Base-by-base conservation (phyloP, 805 yeast species). In the Cyberlindnera galapagoensis region DNA sequence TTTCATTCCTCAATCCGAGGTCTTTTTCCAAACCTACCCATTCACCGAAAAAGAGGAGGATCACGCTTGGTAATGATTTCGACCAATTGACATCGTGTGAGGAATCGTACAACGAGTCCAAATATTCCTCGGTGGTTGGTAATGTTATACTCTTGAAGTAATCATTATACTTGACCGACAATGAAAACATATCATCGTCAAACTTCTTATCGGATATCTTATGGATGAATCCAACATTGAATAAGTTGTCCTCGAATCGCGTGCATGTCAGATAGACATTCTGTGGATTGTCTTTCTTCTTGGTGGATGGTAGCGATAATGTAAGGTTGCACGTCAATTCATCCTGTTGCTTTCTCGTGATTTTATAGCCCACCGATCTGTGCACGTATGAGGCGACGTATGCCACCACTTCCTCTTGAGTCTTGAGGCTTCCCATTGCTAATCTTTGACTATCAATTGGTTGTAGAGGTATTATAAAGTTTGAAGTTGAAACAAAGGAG, bases 341-440 rank as follows among this genome's bases (percentile, higher is more conserved):
- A 14, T 28, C 34, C 6, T 22, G 9, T 5, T 17, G 12, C 14
- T 12, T 21, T 8, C 9, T 15, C 13, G 18, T n/a, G 3, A 33
- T 20, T 17, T 16, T 16, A 13, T 24, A 35, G 6, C 41, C 39
- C 14, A 39, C 16, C 8, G 22, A 18, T 3, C 37, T 16, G 19
- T 38, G 38, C 4, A 34, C 14, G 13, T 26, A 28, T n/a, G 43
- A 24, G 7, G 39, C 24, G 8, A 30, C 20, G 15, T 23, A 28
- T 13, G 39, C 39, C 16, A 38, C 22, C 6, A 35, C 33, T 6
- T 30, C 33, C 8, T 13, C 26, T 12, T 16, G 21, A 3, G 24
- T 24, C 7, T 21, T 22, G n/a, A 34, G 3, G 10, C 20, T 20
- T 22, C 31, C 9, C 32, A 35, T 35, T 11, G n/a, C 9, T 21